These are phyloP conservation scores for Phaeotremella fagi DNA, from an alignment of 768 basidiomycete genomes.

Conservation along the genomic window DNA sequence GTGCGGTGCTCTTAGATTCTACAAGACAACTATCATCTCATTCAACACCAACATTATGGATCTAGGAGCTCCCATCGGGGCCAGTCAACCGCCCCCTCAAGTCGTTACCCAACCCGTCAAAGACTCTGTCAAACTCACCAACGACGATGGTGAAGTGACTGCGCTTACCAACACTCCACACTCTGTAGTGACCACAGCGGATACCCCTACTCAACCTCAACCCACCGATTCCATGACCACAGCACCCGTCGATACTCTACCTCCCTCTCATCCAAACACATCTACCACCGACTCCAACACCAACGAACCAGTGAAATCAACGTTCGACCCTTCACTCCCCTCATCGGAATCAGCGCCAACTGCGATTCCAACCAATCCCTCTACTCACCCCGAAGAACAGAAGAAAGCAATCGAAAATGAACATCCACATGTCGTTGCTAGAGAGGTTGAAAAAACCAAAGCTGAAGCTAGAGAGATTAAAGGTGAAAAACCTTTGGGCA, in stretches of 20 bases:
- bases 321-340: conserved; percentile 34
- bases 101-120: neutral
- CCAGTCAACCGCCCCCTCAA: neutral
- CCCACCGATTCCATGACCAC: neutral
- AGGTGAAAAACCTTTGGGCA: conserved; percentile 42
- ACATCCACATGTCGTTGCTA: conserved; percentile 40
- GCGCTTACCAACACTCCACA: neutral
- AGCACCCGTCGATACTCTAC: too few species aligned
- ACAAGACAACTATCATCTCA: too few species aligned
- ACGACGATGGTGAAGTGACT: too few species aligned
- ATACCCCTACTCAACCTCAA: neutral
- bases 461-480: conserved; percentile 46
- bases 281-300: neutral
- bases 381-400: conserved; percentile 44
- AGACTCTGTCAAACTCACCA: too few species aligned
- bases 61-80: neutral
- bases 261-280: too few species aligned
- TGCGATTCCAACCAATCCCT: conserved; percentile 45
- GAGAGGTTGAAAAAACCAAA: conserved; percentile 50
- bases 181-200: neutral
- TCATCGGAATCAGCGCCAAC: conserved; percentile 33
- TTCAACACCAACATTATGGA: neutral
- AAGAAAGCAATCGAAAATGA: conserved; percentile 38
- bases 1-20: too few species aligned
- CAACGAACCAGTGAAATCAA: conserved; percentile 13